Conservation (phyloP, 768 basidiomycete species). For the Harrya chromipes region DNA sequence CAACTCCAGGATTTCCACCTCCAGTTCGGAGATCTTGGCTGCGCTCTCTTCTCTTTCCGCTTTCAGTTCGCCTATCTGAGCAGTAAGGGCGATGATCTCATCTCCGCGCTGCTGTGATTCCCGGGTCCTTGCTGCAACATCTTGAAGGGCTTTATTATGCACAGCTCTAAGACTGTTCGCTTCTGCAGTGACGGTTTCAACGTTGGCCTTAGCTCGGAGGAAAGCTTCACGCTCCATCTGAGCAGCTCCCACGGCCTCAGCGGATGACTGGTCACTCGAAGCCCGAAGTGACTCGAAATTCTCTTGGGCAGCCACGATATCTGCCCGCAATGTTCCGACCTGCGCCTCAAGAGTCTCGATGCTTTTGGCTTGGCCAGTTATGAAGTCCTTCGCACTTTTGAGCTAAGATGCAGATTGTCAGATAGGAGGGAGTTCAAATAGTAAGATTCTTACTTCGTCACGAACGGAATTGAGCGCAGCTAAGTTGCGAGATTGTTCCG, state of each 20-base stretch:
- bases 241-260: conserved; percentile 48
- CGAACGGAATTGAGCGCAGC: conserved; percentile 41
- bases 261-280: conserved; percentile 42
- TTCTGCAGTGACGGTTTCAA: conserved; percentile 55
- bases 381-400: conserved; percentile 42
- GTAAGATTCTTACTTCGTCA: conserved; percentile 45
- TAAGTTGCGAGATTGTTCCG: conserved; percentile 23
- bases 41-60: conserved; percentile 68
- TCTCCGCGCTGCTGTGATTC: conserved; percentile 47
- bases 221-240: conserved; percentile 62
- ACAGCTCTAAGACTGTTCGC: conserved; percentile 46
- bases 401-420: conserved; percentile 41
- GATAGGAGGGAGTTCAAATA: not conserved
- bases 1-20: conserved; percentile 76
- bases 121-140: conserved; percentile 42
- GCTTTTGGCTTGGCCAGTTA: conserved; percentile 41
- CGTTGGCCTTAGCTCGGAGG: conserved; percentile 58
- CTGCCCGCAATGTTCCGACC: conserved; percentile 48
- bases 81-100: conserved; percentile 41
- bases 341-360: conserved; percentile 50
- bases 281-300: conserved; percentile 49
- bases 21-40: conserved; percentile 72
- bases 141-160: conserved; percentile 49
- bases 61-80: conserved; percentile 52
- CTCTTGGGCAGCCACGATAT: conserved; percentile 49